phyloP scores from a whole-genome alignment of 345 rosid genomes.

The Corchorus olitorius region DNA sequence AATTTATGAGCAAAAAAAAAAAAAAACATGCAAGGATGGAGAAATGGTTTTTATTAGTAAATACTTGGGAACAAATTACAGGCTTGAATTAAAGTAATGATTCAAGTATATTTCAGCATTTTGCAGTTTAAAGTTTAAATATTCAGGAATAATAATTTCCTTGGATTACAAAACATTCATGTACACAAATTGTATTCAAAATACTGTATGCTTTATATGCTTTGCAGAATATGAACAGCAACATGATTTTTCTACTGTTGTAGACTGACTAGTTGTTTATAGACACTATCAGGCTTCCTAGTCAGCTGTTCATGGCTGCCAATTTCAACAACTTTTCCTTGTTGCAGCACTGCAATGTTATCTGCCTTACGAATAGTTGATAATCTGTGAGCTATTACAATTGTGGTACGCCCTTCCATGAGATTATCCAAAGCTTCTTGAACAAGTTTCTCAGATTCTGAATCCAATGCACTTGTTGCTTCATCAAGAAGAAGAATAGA shows the following conservation, averaged over 20 bases:
- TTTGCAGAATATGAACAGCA: too few species aligned
- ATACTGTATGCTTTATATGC: too few species aligned
- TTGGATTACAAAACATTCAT: slow-evolving; percentile 6
- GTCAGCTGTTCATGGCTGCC: slow-evolving; percentile 74
- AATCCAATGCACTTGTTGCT: slow-evolving; percentile 84
- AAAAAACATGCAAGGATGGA: not conserved
- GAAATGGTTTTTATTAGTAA: not conserved
- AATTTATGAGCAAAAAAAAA: not conserved
- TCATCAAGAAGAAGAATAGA: slow-evolving; percentile 79
- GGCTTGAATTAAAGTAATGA: not conserved
- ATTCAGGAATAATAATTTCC: not conserved
- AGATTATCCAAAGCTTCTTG: slow-evolving; percentile 79
- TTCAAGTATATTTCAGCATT: not conserved
- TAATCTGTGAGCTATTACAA: slow-evolving; percentile 79
- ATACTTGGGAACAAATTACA: not conserved
- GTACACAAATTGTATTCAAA: not conserved
- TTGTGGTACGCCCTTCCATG: slow-evolving; percentile 72
- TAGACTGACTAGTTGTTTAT: slow-evolving; percentile 57
- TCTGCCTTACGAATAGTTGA: slow-evolving; percentile 66
- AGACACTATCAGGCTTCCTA: slow-evolving; percentile 45
- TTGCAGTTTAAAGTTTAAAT: not conserved
- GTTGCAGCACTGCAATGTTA: slow-evolving; percentile 58
- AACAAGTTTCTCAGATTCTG: slow-evolving; percentile 66
- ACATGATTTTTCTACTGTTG: slow-evolving; percentile 31
- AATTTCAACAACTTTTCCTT: slow-evolving; percentile 67